These are phyloP conservation scores for Phytophthora fragariaefolia DNA, from an alignment of 352 stramenopile genomes.

Conservation along the genomic window DNA sequence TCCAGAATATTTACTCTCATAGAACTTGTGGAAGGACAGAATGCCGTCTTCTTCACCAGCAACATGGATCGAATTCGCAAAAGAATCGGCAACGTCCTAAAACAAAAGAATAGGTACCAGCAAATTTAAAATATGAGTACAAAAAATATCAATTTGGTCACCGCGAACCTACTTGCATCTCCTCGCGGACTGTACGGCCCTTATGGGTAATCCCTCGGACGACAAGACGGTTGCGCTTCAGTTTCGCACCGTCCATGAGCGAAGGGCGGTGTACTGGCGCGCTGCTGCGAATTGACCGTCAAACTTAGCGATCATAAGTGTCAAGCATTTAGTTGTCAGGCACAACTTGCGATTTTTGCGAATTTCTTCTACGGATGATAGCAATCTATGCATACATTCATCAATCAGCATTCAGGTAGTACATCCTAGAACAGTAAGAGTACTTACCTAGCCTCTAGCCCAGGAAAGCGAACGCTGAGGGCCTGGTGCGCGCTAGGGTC, in stretches of 20 bases:
- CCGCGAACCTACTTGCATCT: background rate
- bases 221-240: background rate
- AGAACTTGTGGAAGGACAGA: no score
- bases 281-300: background rate
- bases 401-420: no score
- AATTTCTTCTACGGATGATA: no score
- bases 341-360: no score
- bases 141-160: background rate
- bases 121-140: background rate
- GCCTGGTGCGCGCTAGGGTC: no score
- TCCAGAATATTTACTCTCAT: background rate
- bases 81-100: slow-evolving; percentile 11
- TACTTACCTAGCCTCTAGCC: no score
- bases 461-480: no score
- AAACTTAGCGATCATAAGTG: slow-evolving; percentile 4
- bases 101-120: background rate
- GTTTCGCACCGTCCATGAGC: background rate
- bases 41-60: slow-evolving; percentile 1
- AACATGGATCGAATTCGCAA: slow-evolving; percentile 1
- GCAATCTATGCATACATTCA: no score
- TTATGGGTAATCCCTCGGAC: background rate
- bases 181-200: background rate
- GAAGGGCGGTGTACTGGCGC: background rate
- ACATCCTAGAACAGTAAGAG: no score
- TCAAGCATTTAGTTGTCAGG: no score